Evolutionary conservation across 2,329 filamentous ascomycete species (phyloP), one percentile per base, ranked within the genome.

Genomic region (Cadophora luteo-olivacea): DNA sequence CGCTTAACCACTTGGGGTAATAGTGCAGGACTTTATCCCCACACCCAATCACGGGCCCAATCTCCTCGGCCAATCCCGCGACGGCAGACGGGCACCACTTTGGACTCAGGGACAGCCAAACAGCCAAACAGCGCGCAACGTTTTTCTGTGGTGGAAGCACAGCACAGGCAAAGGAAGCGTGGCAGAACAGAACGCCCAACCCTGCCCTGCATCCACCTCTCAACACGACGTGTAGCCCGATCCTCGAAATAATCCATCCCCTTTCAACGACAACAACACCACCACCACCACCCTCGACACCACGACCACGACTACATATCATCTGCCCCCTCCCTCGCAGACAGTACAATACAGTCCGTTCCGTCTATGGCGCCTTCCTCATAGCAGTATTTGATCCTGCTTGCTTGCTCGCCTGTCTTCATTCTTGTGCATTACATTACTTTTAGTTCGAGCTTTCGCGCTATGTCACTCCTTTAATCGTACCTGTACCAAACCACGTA

Each of bases 391-490:
- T 16, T 55, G 48, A 60, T 57, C 64, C 61, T 5, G 29, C 58
- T 64, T 5, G 29, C 58, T 49, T 52, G 29, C 36, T 49, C 66
- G 55, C 55, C 63, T 58, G 61, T 52, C 22, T 64, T 48, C 51
- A 45, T 64, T 63, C 61, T 48, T 66, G 64, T 69, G 69, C 62
- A 67, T 48, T 48, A 45, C 64, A 66, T 67, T 64, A 65, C 72
- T 69, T n/a, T n/a, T n/a, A n/a, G n/a, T n/a, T n/a, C n/a, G n/a
- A n/a, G n/a, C n/a, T n/a, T n/a, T n/a, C 68, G 67, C 71, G 69
- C 68, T 71, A 75, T 75, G 74, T 74, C 74, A 75, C 72, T 77
- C 74, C 69, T 76, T 76, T 77, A 75, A n/a, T n/a, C n/a, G n/a
- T n/a, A n/a, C n/a, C n/a, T n/a, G n/a, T n/a, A n/a, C n/a, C n/a